Conservation (phyloP, 208 protist species). For the Balamuthia mandrillaris region DNA sequence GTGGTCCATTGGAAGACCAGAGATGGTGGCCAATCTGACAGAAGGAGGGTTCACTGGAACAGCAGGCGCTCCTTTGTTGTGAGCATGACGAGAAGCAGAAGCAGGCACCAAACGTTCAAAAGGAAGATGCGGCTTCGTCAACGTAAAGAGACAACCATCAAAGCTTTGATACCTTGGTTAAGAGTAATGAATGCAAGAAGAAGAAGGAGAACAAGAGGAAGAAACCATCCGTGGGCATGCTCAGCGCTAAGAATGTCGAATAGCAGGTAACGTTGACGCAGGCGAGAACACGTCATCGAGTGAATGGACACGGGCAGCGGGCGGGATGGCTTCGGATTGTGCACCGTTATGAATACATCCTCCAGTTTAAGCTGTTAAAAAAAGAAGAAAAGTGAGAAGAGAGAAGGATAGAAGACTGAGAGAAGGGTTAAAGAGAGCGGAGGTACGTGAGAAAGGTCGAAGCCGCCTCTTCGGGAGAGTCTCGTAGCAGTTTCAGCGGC, state of each 20-base stretch:
- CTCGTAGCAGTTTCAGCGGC: too few relatives aligned
- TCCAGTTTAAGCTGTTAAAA: neutral
- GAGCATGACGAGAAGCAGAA: too few relatives aligned
- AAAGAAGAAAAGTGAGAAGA: neutral
- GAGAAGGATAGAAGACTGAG: neutral
- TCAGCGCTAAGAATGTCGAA: neutral
- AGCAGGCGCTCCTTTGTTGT: too few relatives aligned
- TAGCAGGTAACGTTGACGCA: neutral
- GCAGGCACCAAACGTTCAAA: too few relatives aligned
- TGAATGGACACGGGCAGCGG: conserved; percentile 16
- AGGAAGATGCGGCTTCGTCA: conserved; percentile 4
- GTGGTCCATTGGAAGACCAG: neutral
- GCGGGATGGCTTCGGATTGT: conserved; percentile 28
- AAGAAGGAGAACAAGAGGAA: neutral
- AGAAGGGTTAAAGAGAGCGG: neutral
- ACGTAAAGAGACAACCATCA: conserved; percentile 6
- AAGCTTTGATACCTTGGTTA: neutral
- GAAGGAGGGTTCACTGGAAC: too few relatives aligned
- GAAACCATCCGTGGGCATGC: neutral
- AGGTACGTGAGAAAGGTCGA: too few relatives aligned
- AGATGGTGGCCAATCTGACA: too few relatives aligned
- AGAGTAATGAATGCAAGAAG: neutral
- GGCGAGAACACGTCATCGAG: neutral
- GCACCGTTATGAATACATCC: neutral
- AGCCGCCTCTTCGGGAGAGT: too few relatives aligned